Conservation (phyloP, 1,284 basidiomycete genomes). For the Mycena sp. region DNA sequence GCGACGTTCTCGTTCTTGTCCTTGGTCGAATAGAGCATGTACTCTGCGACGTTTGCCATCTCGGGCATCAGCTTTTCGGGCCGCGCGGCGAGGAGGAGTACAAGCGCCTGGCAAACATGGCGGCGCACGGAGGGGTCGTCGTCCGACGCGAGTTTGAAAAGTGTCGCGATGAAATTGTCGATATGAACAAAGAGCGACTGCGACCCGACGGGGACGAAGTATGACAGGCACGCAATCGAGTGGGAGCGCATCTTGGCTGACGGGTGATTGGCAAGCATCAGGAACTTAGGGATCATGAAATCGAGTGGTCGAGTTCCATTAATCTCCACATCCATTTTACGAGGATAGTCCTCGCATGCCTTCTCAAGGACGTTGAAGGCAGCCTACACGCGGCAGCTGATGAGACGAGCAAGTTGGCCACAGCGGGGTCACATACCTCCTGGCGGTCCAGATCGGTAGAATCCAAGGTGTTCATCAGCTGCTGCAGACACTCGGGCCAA, state of each 20-base stretch:
- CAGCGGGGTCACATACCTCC: constrained; percentile 71
- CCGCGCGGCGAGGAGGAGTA: constrained; percentile 90
- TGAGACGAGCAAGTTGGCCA: constrained; percentile 19
- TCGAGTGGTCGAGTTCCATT: constrained; percentile 89
- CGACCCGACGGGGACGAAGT: constrained; percentile 88
- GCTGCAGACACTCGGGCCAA: constrained; percentile 92
- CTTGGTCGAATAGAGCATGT: constrained; percentile 98
- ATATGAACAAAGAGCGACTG: constrained; percentile 91
- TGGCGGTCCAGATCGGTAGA: constrained; percentile 77
- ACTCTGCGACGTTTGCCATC: constrained; percentile 95
- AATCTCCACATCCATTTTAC: constrained; percentile 94
- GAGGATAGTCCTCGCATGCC: constrained; percentile 96
- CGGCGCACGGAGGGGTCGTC: constrained; percentile 92
- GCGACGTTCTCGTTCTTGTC: constrained; percentile 96
- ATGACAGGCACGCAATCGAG: constrained; percentile 93
- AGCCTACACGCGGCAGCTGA: constrained; percentile 61
- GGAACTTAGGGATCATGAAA: constrained; percentile 96
- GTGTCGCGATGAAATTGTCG: constrained; percentile 90
- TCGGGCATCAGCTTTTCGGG: constrained; percentile 98
- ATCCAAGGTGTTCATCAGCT: constrained; percentile 83
- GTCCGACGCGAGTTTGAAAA: constrained; percentile 96
- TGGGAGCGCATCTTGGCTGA: constrained; percentile 92
- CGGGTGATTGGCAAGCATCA: constrained; percentile 85
- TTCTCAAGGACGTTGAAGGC: constrained; percentile 96
- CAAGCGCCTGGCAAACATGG: constrained; percentile 96